Conservation (phyloP, 140 eudicot genomes). For the Oenanthe javanica region DNA sequence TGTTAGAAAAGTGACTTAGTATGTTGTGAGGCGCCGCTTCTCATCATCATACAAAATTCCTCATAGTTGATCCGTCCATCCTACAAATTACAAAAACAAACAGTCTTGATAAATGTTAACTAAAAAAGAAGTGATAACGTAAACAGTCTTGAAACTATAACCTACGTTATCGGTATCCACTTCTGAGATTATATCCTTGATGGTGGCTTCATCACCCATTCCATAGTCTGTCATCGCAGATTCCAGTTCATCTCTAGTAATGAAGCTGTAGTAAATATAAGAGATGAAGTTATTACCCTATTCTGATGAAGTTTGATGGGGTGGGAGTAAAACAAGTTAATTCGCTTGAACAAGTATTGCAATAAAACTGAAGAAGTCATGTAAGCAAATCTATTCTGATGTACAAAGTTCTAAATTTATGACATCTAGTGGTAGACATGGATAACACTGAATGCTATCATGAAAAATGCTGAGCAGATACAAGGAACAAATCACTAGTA, state of each 20-base stretch:
- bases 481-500: not conserved
- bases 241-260: slow-evolving; percentile 88
- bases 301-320: not conserved
- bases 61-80: slow-evolving; percentile 88
- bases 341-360: not conserved
- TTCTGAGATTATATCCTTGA: slow-evolving; percentile 74
- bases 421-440: not conserved
- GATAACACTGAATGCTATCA: not conserved
- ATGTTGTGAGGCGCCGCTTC: slow-evolving; percentile 60
- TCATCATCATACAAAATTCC: slow-evolving; percentile 94
- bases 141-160: not conserved
- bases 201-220: slow-evolving; percentile 77
- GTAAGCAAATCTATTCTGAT: not conserved
- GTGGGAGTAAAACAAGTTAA: not conserved
- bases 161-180: slow-evolving; percentile 92
- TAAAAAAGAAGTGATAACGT: not conserved
- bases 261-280: slow-evolving; percentile 33
- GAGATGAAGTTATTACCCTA: not conserved
- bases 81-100: slow-evolving; percentile 24
- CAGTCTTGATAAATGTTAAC: not conserved
- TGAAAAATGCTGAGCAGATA: not conserved
- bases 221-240: slow-evolving; percentile 71
- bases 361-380: not conserved
- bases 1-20: slow-evolving; percentile 52
- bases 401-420: not conserved